Evolutionary conservation across 2,329 filamentous ascomycete genomes (phyloP).

Genomic region (Xylaria sp.): DNA sequence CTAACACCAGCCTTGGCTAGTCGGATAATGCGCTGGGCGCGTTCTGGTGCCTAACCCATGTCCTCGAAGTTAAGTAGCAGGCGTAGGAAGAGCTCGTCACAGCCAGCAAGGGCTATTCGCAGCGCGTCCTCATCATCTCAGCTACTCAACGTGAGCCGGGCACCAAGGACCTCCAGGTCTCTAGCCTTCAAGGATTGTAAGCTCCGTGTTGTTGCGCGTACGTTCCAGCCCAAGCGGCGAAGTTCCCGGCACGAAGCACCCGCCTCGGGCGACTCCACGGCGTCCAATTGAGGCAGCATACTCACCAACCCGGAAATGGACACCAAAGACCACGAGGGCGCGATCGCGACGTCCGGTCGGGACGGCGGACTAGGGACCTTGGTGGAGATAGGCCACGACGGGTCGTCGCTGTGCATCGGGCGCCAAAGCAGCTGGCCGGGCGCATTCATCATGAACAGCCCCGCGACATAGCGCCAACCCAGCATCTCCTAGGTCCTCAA

Average conservation of each 20-base stretch:
- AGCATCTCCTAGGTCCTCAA: too few species aligned
- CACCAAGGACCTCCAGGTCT: constrained; percentile 41
- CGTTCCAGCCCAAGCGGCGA: constrained; percentile 36
- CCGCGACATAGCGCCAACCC: too few species aligned
- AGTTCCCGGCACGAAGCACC: constrained; percentile 45
- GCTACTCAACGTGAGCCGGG: constrained; percentile 42
- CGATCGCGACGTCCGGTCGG: too few species aligned
- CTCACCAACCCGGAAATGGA: too few species aligned
- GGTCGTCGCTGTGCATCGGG: too few species aligned
- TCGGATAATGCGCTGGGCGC: constrained; percentile 42
- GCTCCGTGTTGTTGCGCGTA: constrained; percentile 43
- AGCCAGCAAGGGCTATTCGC: constrained; percentile 38
- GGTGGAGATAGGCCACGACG: too few species aligned
- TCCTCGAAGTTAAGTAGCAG: constrained; percentile 44
- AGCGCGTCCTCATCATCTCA: constrained; percentile 44
- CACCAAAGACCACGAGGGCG: too few species aligned
- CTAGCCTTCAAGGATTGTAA: constrained; percentile 39
- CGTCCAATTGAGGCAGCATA: too few species aligned
- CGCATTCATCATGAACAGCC: too few species aligned
- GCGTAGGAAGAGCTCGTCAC: constrained; percentile 42
- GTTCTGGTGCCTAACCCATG: constrained; percentile 37
- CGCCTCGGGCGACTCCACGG: too few species aligned
- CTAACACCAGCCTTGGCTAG: constrained; percentile 44
- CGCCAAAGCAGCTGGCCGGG: too few species aligned
- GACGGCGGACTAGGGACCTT: too few species aligned